Conservation (phyloP, 345 rosid species). For the Arabidopsis suecica region DNA sequence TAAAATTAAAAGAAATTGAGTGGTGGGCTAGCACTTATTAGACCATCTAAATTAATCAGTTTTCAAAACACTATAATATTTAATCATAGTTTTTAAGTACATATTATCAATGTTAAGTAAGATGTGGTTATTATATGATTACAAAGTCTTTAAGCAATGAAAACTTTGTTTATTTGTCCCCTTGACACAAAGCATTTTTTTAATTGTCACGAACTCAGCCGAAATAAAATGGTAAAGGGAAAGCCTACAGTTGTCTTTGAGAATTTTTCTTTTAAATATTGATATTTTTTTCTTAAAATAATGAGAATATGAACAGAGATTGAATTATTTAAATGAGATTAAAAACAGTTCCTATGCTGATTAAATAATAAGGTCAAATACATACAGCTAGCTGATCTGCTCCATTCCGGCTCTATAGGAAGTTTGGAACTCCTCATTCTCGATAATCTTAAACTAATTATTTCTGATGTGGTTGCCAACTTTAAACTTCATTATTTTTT, state of each 20-base stretch:
- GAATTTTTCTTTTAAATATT: background rate
- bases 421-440: slow-evolving; percentile 32
- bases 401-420: slow-evolving; percentile 37
- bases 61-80: slow-evolving; percentile 22
- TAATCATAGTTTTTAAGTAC: slow-evolving; percentile 2
- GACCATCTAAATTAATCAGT: slow-evolving; percentile 16
- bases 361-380: slow-evolving; percentile 40
- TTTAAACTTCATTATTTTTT: background rate
- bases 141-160: slow-evolving; percentile 34
- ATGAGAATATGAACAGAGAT: slow-evolving; percentile 21
- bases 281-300: background rate
- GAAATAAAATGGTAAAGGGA: slow-evolving; percentile 37
- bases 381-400: slow-evolving; percentile 40
- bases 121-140: slow-evolving; percentile 11
- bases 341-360: background rate
- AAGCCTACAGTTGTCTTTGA: slow-evolving; percentile 37
- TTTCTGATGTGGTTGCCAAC: slow-evolving; percentile 26
- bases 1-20: background rate
- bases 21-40: slow-evolving; percentile 40
- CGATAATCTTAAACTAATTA: slow-evolving; percentile 34
- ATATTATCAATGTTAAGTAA: slow-evolving; percentile 30
- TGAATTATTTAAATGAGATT: slow-evolving; percentile 10
- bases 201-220: slow-evolving; percentile 12
- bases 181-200: background rate
- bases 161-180: slow-evolving; percentile 39